A percentile compares a stretch with the other conserved stretches of the same genome.
phyloP scores from a whole-genome alignment of 2,329 filamentous ascomycete species.

The Sphaerostilbella broomeana region DNA sequence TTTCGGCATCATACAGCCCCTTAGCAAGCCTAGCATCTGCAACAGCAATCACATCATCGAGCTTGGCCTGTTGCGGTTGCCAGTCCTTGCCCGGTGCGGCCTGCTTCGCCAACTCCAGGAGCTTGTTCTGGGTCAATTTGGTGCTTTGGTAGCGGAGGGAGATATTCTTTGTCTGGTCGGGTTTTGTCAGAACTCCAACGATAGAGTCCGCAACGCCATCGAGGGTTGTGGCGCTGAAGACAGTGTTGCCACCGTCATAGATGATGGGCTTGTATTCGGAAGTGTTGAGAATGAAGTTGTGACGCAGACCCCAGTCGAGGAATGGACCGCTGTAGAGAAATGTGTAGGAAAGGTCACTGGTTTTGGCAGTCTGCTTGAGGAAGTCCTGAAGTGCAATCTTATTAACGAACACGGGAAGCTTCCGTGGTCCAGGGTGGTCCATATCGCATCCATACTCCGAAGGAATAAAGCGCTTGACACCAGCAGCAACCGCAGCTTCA shows the following conservation, averaged over 20 bases:
- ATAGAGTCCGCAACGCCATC: constrained; percentile 41
- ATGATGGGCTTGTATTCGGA: constrained; percentile 35
- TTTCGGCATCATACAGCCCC: constrained; percentile 23
- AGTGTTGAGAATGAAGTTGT: constrained; percentile 38
- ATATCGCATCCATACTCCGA: constrained; percentile 46
- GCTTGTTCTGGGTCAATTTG: constrained; percentile 38
- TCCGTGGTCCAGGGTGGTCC: constrained; percentile 24
- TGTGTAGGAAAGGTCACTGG: constrained; percentile 46
- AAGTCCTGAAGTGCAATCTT: constrained; percentile 41
- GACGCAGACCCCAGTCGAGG: constrained; percentile 48
- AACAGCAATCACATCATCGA: constrained; percentile 22
- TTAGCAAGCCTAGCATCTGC: constrained; percentile 26
- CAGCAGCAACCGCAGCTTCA: constrained; percentile 52
- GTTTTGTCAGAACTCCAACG: constrained; percentile 41
- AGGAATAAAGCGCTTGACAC: constrained; percentile 56
- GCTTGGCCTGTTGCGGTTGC: constrained; percentile 33
- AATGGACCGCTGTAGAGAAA: constrained; percentile 48
- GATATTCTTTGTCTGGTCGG: constrained; percentile 47
- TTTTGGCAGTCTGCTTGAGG: constrained; percentile 34
- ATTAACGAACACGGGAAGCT: constrained; percentile 44
- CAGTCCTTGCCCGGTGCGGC: constrained; percentile 40
- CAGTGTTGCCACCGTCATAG: constrained; percentile 43
- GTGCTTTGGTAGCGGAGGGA: constrained; percentile 40
- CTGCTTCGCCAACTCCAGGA: constrained; percentile 42
- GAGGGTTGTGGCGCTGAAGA: constrained; percentile 44